Percentiles rank a stretch among this genome's conserved stretches.
These are phyloP conservation scores for Candida palmyrensis DNA, from an alignment of 805 yeast genomes.

Conservation along the genomic window DNA sequence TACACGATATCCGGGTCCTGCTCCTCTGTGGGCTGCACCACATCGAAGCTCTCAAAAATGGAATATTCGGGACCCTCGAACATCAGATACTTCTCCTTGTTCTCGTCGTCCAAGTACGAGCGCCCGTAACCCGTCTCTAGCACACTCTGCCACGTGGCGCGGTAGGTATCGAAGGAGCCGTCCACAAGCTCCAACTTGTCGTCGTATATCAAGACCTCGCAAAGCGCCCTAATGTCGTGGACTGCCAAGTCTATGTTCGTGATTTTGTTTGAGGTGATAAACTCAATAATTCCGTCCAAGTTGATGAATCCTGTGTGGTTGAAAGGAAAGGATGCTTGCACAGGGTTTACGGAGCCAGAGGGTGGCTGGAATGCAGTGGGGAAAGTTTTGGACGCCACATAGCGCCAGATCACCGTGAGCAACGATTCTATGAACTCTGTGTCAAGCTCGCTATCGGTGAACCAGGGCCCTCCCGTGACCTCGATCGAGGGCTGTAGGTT, in stretches of 20 bases:
- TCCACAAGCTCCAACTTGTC: constrained; percentile 68
- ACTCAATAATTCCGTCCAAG: constrained; percentile 68
- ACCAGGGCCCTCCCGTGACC: constrained; percentile 99
- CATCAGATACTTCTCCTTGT: constrained; percentile 5
- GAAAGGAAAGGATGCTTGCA: constrained; percentile 51
- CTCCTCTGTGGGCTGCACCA: constrained; percentile 22
- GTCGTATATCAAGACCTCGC: constrained; percentile 85
- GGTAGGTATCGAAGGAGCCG: constrained; percentile 56
- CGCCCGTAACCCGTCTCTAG: constrained; percentile 60
- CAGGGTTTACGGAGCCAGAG: constrained; percentile 24
- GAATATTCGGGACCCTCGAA: constrained; percentile 16
- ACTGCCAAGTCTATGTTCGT: constrained; percentile 75
- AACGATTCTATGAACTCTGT: constrained; percentile 87
- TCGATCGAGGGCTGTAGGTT: constrained; percentile 91
- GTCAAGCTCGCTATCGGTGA: constrained; percentile 91
- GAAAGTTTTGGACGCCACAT: constrained; percentile 66
- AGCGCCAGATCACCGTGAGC: constrained; percentile 83
- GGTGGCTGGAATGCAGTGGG: constrained; percentile 63
- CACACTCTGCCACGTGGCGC: constrained; percentile 80
- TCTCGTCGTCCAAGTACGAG: constrained; percentile 17
- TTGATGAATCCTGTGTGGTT: constrained; percentile 62
- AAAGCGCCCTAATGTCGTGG: constrained; percentile 71
- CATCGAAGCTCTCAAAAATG: constrained; percentile 26
- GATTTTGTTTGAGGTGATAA: constrained; percentile 66
- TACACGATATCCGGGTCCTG: constrained; percentile 22